phyloP scores from a whole-genome alignment of 2,329 filamentous ascomycete species.

The Claviceps maximensis region DNA sequence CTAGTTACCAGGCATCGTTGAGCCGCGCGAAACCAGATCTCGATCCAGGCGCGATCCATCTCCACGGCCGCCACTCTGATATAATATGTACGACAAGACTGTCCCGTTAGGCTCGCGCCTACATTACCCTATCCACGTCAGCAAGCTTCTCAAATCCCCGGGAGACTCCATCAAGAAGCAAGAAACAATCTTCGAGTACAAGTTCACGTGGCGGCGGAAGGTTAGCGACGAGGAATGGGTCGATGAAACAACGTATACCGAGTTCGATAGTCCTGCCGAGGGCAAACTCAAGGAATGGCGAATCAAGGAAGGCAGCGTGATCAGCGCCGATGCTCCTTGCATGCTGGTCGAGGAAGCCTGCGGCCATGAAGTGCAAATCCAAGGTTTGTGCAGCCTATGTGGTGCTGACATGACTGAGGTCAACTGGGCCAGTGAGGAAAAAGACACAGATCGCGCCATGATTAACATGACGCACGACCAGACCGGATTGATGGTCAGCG shows the following conservation, averaged over 20 bases:
- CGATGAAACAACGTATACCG: constrained; percentile 56
- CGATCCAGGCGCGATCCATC: neutral
- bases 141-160: constrained; percentile 62
- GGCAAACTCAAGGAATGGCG: constrained; percentile 68
- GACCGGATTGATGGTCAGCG: constrained; percentile 72
- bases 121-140: constrained; percentile 88
- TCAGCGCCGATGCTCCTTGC: constrained; percentile 43
- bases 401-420: constrained; percentile 92
- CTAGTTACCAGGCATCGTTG: neutral
- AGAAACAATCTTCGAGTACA: constrained; percentile 74
- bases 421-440: constrained; percentile 67
- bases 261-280: constrained; percentile 74
- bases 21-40: neutral
- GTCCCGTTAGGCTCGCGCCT: constrained; percentile 49
- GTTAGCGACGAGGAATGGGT: constrained; percentile 51
- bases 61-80: neutral
- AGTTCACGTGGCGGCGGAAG: constrained; percentile 66
- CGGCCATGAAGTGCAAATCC: constrained; percentile 80
- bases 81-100: constrained; percentile 25
- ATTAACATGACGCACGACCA: constrained; percentile 95
- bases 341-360: constrained; percentile 84
- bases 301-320: constrained; percentile 52
- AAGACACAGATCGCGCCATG: constrained; percentile 72
- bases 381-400: constrained; percentile 80
- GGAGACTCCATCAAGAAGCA: constrained; percentile 65